phyloP scores from a whole-genome alignment of 2,329 filamentous ascomycete species.

The Zarea fungicola region DNA sequence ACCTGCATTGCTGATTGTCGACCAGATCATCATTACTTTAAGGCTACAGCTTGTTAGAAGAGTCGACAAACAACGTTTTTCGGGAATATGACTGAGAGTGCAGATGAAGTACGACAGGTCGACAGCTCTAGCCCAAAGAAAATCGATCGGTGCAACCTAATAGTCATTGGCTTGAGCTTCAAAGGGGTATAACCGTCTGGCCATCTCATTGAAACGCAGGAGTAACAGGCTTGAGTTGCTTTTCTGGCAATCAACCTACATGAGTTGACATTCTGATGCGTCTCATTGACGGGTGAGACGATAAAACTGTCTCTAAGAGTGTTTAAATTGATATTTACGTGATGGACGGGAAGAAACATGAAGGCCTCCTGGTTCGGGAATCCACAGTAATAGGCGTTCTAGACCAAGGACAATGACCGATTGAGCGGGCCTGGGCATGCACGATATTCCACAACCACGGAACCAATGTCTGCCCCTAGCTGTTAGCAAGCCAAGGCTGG shows the following conservation, averaged over 20 bases:
- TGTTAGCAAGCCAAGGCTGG: constrained; percentile 1
- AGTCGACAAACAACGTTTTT: no score
- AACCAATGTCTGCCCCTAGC: neutral
- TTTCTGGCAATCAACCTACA: neutral
- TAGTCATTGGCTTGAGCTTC: no score
- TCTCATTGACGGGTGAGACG: constrained; percentile 11
- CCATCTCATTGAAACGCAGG: no score
- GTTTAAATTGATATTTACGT: neutral
- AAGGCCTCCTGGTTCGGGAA: neutral
- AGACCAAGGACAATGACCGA: constrained; percentile 9
- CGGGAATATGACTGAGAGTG: no score
- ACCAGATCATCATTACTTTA: no score
- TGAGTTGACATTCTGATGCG: constrained; percentile 2
- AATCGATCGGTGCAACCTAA: no score
- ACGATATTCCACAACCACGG: neutral
- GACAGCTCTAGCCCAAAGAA: no score
- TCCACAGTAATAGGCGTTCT: constrained; percentile 11
- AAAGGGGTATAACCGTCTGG: no score
- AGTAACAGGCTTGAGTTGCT: neutral
- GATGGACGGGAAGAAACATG: neutral
- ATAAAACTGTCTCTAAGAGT: neutral
- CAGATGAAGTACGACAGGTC: no score
- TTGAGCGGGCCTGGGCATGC: constrained; percentile 12
- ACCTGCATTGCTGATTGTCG: no score
- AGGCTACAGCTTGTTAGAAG: no score